A percentile compares a stretch with the other conserved stretches of the same genome.
phyloP scores from a whole-genome alignment of 495 filamentous ascomycete species.

The Filosporella fistucella region DNA sequence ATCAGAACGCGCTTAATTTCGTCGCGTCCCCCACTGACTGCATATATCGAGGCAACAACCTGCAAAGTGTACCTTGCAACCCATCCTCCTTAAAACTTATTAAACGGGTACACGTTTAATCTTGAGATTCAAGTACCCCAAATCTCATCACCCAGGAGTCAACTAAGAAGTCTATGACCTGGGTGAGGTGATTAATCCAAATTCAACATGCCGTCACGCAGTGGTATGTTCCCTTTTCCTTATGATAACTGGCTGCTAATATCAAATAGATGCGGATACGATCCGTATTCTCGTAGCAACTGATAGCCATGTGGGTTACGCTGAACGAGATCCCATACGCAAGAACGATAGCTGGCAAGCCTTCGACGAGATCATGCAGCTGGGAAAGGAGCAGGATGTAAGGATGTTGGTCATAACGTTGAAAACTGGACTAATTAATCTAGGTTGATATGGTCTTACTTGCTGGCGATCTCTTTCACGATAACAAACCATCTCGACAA shows the following conservation, averaged over 20 bases:
- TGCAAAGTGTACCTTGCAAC: too few relatives aligned
- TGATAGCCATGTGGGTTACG: constrained; percentile 96
- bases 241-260: not conserved
- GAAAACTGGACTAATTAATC: not conserved
- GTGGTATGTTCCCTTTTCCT: constrained; percentile 7
- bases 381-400: constrained; percentile 82
- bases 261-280: constrained; percentile 64
- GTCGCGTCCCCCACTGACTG: too few relatives aligned
- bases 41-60: too few relatives aligned
- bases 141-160: too few relatives aligned
- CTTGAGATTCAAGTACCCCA: too few relatives aligned
- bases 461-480: constrained; percentile 94
- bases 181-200: too few relatives aligned
- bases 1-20: too few relatives aligned
- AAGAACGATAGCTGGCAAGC: constrained; percentile 96
- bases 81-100: too few relatives aligned
- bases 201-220: constrained; percentile 14
- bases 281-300: constrained; percentile 93
- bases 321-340: constrained; percentile 87
- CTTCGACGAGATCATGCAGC: constrained; percentile 92
- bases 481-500: constrained; percentile 96
- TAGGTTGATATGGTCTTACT: constrained; percentile 90
- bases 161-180: too few relatives aligned
- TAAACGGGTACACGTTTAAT: too few relatives aligned
- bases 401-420: constrained; percentile 1